phyloP scores from a whole-genome alignment of 2,329 filamentous ascomycete species.

The Trichothecium sympodiale region DNA sequence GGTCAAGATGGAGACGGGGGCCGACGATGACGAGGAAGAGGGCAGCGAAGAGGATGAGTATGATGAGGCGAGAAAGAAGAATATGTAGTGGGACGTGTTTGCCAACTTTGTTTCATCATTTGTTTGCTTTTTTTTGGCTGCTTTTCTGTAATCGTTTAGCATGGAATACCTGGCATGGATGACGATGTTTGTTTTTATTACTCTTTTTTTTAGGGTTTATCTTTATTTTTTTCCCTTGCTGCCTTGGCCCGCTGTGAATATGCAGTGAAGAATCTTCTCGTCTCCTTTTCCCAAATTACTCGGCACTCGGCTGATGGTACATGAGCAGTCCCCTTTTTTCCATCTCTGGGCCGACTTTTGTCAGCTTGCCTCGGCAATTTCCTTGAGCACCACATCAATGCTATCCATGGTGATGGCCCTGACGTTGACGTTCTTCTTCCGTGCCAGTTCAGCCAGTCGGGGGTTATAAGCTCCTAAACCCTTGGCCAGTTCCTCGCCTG shows the following conservation, averaged over 20 bases:
- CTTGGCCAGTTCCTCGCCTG: too few species aligned
- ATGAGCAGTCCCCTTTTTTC: too few species aligned
- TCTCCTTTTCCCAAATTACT: slow-evolving; percentile 7
- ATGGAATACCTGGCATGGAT: neutral
- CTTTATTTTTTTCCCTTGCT: slow-evolving; percentile 4
- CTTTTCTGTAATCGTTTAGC: neutral
- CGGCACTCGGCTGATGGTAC: too few species aligned
- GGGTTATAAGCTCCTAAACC: too few species aligned
- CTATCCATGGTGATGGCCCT: too few species aligned
- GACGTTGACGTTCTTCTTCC: too few species aligned
- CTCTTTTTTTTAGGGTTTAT: slow-evolving; percentile 4
- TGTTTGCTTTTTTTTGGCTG: neutral
- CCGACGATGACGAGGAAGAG: slow-evolving; percentile 20
- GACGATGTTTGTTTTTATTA: neutral
- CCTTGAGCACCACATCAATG: too few species aligned
- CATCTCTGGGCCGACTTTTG: too few species aligned
- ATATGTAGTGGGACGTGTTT: slow-evolving; percentile 12
- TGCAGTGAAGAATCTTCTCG: slow-evolving; percentile 1
- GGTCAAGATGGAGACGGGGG: slow-evolving; percentile 24
- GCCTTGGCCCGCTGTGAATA: neutral
- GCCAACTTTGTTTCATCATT: neutral
- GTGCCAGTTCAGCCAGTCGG: too few species aligned
- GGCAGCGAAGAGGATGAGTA: slow-evolving; percentile 31
- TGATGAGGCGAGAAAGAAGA: slow-evolving; percentile 32
- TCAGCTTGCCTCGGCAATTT: too few species aligned